Evolutionary conservation across 768 basidiomycete genomes (phyloP).

Genomic region (Phanerodontia chrysosporium): DNA sequence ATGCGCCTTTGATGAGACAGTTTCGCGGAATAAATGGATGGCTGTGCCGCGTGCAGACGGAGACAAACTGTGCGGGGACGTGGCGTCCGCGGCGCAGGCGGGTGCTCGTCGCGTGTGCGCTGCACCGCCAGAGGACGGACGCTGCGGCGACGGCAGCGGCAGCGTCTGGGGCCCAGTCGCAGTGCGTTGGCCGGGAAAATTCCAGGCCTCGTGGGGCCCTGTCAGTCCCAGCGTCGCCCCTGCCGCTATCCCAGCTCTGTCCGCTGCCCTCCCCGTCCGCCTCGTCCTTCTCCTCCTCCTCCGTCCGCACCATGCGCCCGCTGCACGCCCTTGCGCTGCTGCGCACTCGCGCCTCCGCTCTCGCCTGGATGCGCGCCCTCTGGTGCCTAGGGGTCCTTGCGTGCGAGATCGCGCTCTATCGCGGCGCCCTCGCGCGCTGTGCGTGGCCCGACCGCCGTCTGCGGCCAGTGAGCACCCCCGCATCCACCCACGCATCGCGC

Average conservation of each 20-base stretch:
- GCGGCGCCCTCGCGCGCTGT: constrained; percentile 24
- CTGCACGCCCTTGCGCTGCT: background rate
- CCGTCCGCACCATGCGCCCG: background rate
- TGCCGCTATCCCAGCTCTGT: background rate
- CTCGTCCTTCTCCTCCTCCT: too few species aligned
- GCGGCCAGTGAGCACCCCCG: background rate
- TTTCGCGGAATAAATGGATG: too few species aligned
- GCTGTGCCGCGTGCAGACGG: too few species aligned
- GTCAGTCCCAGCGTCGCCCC: background rate
- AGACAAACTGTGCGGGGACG: too few species aligned
- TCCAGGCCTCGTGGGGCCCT: background rate
- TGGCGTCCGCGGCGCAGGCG: too few species aligned
- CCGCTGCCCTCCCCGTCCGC: too few species aligned
- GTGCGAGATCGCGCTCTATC: constrained; percentile 54
- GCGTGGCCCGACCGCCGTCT: constrained; percentile 12
- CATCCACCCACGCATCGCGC: background rate
- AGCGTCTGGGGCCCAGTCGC: too few species aligned
- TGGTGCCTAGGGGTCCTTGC: constrained; percentile 68
- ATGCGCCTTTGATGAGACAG: too few species aligned
- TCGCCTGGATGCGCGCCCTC: constrained; percentile 20
- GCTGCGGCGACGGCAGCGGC: too few species aligned
- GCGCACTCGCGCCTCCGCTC: background rate
- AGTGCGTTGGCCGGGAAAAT: too few species aligned
- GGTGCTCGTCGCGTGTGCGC: too few species aligned
- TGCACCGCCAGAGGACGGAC: too few species aligned